Evolutionary conservation across 257 asterid species (phyloP), one percentile per base, ranked within the genome.

Genomic region (Ilex asprella): DNA sequence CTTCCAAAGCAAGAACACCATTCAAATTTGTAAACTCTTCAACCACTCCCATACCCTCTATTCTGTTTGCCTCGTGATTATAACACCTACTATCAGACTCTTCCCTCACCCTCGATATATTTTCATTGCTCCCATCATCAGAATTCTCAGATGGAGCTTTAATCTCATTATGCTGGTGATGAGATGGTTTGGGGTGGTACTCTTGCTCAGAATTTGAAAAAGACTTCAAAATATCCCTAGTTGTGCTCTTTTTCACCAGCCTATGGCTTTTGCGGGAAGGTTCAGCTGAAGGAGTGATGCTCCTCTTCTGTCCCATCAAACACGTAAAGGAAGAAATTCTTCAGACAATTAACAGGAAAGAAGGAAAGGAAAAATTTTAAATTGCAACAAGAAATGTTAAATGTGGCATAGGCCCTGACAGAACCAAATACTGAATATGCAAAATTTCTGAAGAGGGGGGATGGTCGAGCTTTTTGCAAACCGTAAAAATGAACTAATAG

Each of bases 241-340:
- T 64, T 59, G 3, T 54, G 3, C 73, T 81, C 74, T 74, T 86
- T 71, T 84, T 87, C 65, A 77, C 88, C 70, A 84, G 78, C 73
- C 83, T 78, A 64, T 77, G 82, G 59, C 81, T 64, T 71, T 68
- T 82, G 60, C 61, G 27, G 65, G 60, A 78, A 61, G 70, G 51
- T 63, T 68, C 77, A 46, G 61, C 54, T 62, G 52, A 55, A 9
- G 46, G 47, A 30, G 29, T 55, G 39, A 60, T 29, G 27, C 72
- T 32, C 54, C 67, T 56, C 49, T 61, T 71, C 57, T 14, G 11
- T 15, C 30, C 15, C 57, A 53, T 8, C 30, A 53, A 53, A 6
- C 10, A 14, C 0, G 30, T 4, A 64, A 74, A 63, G 35, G 73
- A 55, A 64, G 59, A 4, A 56, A 60, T 79, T 92, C 70, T 63